These are phyloP conservation scores for Endothia cerciana DNA, from an alignment of 2,329 filamentous ascomycete genomes.

Conservation along the genomic window DNA sequence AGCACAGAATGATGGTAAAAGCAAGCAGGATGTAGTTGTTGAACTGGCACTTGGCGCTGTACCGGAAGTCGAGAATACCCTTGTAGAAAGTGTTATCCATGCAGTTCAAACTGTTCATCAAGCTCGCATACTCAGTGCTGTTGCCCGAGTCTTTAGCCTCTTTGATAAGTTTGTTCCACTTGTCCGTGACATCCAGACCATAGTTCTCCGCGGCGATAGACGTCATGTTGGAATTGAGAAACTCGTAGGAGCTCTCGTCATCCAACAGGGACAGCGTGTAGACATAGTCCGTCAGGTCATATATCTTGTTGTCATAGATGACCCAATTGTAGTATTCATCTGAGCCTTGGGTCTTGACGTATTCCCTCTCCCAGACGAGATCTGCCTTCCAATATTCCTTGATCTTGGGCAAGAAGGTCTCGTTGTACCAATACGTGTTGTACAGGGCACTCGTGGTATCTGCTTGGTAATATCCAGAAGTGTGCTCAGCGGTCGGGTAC, in stretches of 20 bases:
- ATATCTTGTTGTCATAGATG: constrained; percentile 74
- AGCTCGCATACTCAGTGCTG: constrained; percentile 50
- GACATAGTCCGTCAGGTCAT: constrained; percentile 92
- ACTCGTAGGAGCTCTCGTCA: constrained; percentile 63
- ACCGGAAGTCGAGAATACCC: constrained; percentile 83
- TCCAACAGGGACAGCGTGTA: constrained; percentile 68
- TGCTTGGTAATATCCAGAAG: constrained; percentile 65
- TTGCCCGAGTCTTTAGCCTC: constrained; percentile 49
- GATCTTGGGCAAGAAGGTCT: constrained; percentile 76
- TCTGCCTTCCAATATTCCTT: constrained; percentile 86
- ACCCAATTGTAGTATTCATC: constrained; percentile 76
- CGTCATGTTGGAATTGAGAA: constrained; percentile 71
- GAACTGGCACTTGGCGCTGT: constrained; percentile 74
- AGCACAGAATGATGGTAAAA: constrained; percentile 82
- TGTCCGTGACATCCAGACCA: constrained; percentile 74
- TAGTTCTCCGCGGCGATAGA: constrained; percentile 74
- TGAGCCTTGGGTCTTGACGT: constrained; percentile 67
- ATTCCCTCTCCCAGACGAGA: constrained; percentile 69
- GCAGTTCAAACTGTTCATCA: constrained; percentile 75
- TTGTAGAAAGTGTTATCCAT: constrained; percentile 82
- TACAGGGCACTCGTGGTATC: constrained; percentile 62
- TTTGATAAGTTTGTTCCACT: constrained; percentile 61
- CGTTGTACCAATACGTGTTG: constrained; percentile 75
- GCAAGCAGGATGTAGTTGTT: constrained; percentile 90
- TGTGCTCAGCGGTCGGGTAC: constrained; percentile 64